Conservation (phyloP, 495 filamentous ascomycete genomes). For the Tetracladium marchalianum region DNA sequence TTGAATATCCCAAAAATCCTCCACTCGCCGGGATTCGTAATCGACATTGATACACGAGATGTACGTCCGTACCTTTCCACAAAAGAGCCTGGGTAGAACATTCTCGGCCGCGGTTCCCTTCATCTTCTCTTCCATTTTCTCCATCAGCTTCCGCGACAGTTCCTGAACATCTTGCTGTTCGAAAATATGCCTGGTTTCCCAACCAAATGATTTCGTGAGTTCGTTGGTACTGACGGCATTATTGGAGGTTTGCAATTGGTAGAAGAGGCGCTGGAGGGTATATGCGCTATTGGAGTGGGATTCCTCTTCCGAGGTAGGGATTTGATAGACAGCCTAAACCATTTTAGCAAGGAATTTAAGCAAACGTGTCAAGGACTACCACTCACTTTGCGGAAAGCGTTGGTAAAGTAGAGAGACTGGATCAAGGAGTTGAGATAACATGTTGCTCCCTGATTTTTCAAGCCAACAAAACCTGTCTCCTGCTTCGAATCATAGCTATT, state of each 20-base stretch:
- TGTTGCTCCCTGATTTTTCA: slow-evolving; percentile 96
- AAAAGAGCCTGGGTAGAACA: slow-evolving; percentile 79
- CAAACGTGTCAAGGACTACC: neutral
- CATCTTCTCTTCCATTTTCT: slow-evolving; percentile 92
- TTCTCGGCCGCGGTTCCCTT: slow-evolving; percentile 95
- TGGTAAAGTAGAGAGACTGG: slow-evolving; percentile 96
- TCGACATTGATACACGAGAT: slow-evolving; percentile 97
- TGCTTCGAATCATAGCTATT: slow-evolving; percentile 98
- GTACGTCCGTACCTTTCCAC: slow-evolving; percentile 95
- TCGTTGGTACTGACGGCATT: slow-evolving; percentile 81
- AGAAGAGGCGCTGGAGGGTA: slow-evolving; percentile 88
- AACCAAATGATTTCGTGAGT: slow-evolving; percentile 91
- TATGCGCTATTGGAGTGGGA: slow-evolving; percentile 80
- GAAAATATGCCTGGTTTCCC: slow-evolving; percentile 96
- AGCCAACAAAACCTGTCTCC: slow-evolving; percentile 91
- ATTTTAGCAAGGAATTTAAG: slow-evolving; percentile 9
- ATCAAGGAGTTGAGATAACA: slow-evolving; percentile 97
- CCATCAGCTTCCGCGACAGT: slow-evolving; percentile 91
- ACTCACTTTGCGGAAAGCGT: slow-evolving; percentile 83
- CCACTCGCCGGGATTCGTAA: slow-evolving; percentile 86
- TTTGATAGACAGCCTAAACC: slow-evolving; percentile 83
- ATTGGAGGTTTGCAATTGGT: slow-evolving; percentile 77
- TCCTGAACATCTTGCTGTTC: slow-evolving; percentile 99
- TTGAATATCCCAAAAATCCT: slow-evolving; percentile 99
- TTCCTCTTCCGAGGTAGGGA: slow-evolving; percentile 81